phyloP scores from a whole-genome alignment of 1,284 basidiomycete genomes.

The Ceratobasidium sp. region DNA sequence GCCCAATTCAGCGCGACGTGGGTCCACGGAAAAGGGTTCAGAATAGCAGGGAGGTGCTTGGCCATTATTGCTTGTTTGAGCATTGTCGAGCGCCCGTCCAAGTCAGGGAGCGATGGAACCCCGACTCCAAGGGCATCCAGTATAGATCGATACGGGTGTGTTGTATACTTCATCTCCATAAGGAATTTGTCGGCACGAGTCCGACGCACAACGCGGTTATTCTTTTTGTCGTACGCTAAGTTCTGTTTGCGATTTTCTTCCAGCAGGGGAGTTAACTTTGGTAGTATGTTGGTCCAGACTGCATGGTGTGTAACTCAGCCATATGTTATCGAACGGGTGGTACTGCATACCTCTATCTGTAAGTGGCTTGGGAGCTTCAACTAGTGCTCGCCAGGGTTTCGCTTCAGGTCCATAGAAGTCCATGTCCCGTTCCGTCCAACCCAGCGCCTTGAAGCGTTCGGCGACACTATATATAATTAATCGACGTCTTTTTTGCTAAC shows the following conservation, averaged over 20 bases:
- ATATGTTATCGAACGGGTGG: too few relatives aligned
- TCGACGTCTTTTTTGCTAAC: too few relatives aligned
- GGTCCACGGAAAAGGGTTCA: not conserved
- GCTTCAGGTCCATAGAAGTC: not conserved
- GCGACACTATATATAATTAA: not conserved
- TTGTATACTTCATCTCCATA: not conserved
- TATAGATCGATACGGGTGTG: not conserved
- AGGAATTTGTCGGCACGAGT: not conserved
- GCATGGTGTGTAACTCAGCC: too few relatives aligned
- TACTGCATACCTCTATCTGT: slow-evolving; percentile 9
- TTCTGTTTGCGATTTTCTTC: slow-evolving; percentile 5
- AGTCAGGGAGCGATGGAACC: too few relatives aligned
- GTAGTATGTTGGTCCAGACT: slow-evolving; percentile 16
- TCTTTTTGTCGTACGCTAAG: not conserved
- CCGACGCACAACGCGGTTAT: not conserved
- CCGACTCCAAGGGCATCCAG: not conserved
- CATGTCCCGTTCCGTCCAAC: slow-evolving; percentile 7
- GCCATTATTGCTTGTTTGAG: not conserved
- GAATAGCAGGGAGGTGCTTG: not conserved
- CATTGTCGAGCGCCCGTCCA: too few relatives aligned
- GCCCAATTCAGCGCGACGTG: not conserved
- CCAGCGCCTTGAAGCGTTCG: not conserved
- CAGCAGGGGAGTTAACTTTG: slow-evolving; percentile 12
- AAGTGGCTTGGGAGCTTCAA: slow-evolving; percentile 21
- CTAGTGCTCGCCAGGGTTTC: slow-evolving; percentile 15